Base-by-base conservation (phyloP, 805 yeast species). In the Groenewaldozyma salmanticensis region DNA sequence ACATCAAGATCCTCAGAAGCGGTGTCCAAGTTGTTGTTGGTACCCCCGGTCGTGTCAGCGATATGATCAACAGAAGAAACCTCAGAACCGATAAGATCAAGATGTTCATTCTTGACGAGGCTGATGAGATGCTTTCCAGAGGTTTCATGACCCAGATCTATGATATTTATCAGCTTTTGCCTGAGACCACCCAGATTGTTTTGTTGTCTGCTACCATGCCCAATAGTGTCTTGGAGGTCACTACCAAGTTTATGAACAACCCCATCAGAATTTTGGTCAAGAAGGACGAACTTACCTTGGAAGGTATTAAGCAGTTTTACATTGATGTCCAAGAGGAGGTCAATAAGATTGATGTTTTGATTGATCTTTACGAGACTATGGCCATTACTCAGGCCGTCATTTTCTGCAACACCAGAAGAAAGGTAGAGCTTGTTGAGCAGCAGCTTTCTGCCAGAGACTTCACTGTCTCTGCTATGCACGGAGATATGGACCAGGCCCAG, bases 301-400 rank as follows among this genome's bases (percentile, higher is more conserved):
- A 87, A 64, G 97, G 96, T 57, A 85, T 92, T 57, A 83, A 84
- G 60, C 98, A 92, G 66, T 92, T 77, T 68, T 83, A 75, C 68
- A 75, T 92, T 54, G 80, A 84, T 55, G 94, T 90, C 50, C 96
- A 86, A 59, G 77, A 81, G 62, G 98, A 92, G 64, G 81, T 81
- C 49, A 87, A 80, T 85, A 92, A 92, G 68, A 85, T 87, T 59
- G 97, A 90, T 61, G 84, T 95, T 41, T 69, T 92, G 54, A 83
- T 94, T 62, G 98, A 92, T 65, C 68, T 92, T 53, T 92, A 92
- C 69, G 98, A 90, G 67, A 81, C 95, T 42, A 71, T 92, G 57
- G 82, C 96, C 35, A 85, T 92, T 55, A 90, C 97, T 41, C 98
- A 92, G 67, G 94, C 96, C 38, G 97, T 92, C 48, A 92, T 92